Evolutionary conservation across 495 filamentous ascomycete genomes (phyloP).

Genomic region (Parathielavia hyrcaniae): DNA sequence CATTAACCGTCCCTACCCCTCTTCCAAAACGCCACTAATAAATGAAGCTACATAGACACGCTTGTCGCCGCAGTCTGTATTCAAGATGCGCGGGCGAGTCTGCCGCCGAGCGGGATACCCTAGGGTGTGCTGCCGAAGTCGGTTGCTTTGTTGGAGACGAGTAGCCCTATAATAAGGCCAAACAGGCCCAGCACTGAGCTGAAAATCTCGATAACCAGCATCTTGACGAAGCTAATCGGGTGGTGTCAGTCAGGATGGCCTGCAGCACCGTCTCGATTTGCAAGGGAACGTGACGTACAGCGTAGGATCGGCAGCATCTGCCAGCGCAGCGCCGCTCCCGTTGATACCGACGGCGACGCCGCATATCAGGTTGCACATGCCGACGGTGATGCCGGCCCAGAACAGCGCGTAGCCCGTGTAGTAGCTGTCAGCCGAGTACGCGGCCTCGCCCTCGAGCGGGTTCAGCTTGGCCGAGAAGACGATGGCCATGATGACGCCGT

Average conservation of each 20-base stretch:
- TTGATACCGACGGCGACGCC: constrained; percentile 98
- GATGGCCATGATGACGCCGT: constrained; percentile 99
- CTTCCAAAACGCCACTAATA: constrained; percentile 35
- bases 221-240: constrained; percentile 80
- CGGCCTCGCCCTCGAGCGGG: constrained; percentile 54
- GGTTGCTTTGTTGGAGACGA: constrained; percentile 72
- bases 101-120: background rate
- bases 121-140: constrained; percentile 56
- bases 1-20: constrained; percentile 25
- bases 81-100: constrained; percentile 4
- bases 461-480: constrained; percentile 86
- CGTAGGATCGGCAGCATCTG: constrained; percentile 88
- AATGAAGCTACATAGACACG: constrained; percentile 30
- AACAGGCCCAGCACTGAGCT: constrained; percentile 98
- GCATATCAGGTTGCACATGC: constrained; percentile 90
- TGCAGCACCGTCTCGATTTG: background rate
- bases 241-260: constrained; percentile 21
- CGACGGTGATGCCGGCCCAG: constrained; percentile 91
- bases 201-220: constrained; percentile 98
- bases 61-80: constrained; percentile 21
- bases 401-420: constrained; percentile 97
- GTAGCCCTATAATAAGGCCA: constrained; percentile 87
- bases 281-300: constrained; percentile 54
- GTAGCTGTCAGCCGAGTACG: constrained; percentile 68
- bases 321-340: constrained; percentile 89